Base-by-base conservation (phyloP, 2,329 filamentous ascomycete genomes). In the Chaetomium sp. region DNA sequence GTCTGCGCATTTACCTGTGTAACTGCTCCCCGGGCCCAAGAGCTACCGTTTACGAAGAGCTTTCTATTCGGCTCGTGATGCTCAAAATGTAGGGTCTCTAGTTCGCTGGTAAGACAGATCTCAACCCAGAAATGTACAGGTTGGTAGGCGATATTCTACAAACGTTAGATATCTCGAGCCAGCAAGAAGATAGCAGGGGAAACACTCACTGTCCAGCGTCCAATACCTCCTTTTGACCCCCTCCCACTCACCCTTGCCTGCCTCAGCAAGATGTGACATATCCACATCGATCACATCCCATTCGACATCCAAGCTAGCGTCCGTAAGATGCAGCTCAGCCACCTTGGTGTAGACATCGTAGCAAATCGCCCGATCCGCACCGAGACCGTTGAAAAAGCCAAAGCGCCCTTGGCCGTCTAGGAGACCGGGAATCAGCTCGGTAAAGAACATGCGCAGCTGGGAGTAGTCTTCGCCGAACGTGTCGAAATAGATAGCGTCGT, bases 301-400 rank as follows among this genome's bases (percentile, higher is more conserved):
- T 52, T 91, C 88, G 1, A 92, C 84, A 66, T 97, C 92, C 63
- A 96, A 81, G 0, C 91, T 91, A 8, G 90, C 90, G 63, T 97
- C 91, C 59, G 87, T 83, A 27, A 95, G 77, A 71, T 97, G 91
- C 78, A 96, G 86, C 72, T 97, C 92, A 1, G 89, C 87, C 2
- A 97, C 89, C 69, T 88, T 90, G 52, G 86, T 88, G 72, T 97
- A 97, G 32, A 99, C 91, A 73, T 97, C 94, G 71, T 97, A 97
- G 72, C 90, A 96, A 59, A 97, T 86, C 70, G 86, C 86, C 46
- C 94, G 79, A 72, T 99, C 94, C 2, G 94, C 94, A 0, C 94
- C 94, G 56, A 97, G 83, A 0, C 94, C 91, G 66, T 95, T 91
- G 69, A 95, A 89, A 71, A 92, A 95, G 61, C 91, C 86, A 68